phyloP scores from a whole-genome alignment of 805 yeast species.

The Kazachstania kunashirensis region DNA sequence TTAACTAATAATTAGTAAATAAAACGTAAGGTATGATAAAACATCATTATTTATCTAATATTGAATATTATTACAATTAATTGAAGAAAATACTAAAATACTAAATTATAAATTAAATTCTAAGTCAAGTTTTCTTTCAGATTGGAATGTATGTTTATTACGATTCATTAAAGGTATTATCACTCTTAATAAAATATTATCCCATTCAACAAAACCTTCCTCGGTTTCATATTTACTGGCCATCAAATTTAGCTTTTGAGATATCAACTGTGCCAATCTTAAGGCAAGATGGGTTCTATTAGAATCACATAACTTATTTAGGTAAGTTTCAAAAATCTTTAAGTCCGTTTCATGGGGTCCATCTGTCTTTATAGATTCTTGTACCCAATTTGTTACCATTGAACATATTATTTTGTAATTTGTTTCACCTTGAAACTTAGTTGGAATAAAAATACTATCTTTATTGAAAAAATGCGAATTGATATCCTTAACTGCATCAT shows the following conservation, averaged over 20 bases:
- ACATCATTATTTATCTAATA: too few relatives aligned
- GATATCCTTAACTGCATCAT: slow-evolving; percentile 4
- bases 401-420: slow-evolving; percentile 31
- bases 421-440: slow-evolving; percentile 28
- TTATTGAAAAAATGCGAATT: slow-evolving; percentile 15
- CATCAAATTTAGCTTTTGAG: slow-evolving; percentile 14
- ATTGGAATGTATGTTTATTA: slow-evolving; percentile 17
- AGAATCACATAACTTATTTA: slow-evolving; percentile 22
- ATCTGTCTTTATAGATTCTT: slow-evolving; percentile 15
- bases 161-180: slow-evolving; percentile 22
- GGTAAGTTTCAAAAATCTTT: slow-evolving; percentile 29
- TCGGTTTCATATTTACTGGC: slow-evolving; percentile 5
- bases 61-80: too few relatives aligned
- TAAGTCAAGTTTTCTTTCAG: slow-evolving; percentile 15
- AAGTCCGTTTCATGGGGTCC: slow-evolving; percentile 37
- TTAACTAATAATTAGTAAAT: too few relatives aligned
- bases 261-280: slow-evolving; percentile 17
- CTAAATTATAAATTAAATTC: slow-evolving; percentile 16
- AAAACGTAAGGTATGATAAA: too few relatives aligned
- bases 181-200: slow-evolving; percentile 16
- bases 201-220: slow-evolving; percentile 26
- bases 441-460: slow-evolving; percentile 21
- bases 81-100: too few relatives aligned
- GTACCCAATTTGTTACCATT: slow-evolving; percentile 32
- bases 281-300: slow-evolving; percentile 23